phyloP scores from a whole-genome alignment of 2,329 filamentous ascomycete species.

The Claviceps maximensis region DNA sequence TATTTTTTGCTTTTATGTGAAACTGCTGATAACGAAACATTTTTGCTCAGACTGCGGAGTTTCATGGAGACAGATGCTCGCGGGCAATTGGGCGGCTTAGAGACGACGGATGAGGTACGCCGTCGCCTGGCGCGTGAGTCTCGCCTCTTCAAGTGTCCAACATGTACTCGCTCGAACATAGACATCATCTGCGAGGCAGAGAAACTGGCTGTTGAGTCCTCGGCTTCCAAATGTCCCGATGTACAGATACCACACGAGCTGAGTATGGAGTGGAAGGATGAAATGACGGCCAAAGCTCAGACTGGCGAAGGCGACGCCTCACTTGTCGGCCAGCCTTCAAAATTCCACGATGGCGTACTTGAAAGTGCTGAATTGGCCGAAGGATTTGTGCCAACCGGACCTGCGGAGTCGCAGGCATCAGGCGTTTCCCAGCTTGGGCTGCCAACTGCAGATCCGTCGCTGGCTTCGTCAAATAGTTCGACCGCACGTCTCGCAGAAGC shows the following conservation, averaged over 20 bases:
- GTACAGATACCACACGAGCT: conserved; percentile 41
- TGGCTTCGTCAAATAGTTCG: background rate
- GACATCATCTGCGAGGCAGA: conserved; percentile 63
- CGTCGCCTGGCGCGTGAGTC: conserved; percentile 57
- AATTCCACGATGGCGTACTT: conserved; percentile 16
- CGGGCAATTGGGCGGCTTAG: conserved; percentile 83
- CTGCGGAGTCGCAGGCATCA: conserved; percentile 5
- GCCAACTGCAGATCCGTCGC: background rate
- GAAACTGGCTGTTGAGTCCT: conserved; percentile 33
- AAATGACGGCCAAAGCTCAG: conserved; percentile 36
- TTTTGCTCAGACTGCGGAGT: conserved; percentile 45
- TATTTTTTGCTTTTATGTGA: too few relatives aligned
- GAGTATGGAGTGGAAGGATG: conserved; percentile 59
- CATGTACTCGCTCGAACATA: conserved; percentile 57
- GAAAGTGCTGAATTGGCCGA: conserved; percentile 38
- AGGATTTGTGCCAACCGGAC: conserved; percentile 42
- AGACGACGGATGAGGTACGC: conserved; percentile 56
- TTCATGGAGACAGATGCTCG: conserved; percentile 89
- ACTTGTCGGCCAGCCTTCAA: background rate
- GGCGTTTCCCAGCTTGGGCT: background rate
- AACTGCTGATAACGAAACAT: conserved; percentile 1
- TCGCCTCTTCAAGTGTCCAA: conserved; percentile 50
- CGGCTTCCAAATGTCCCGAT: conserved; percentile 23
- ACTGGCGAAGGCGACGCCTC: background rate
- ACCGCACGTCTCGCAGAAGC: background rate